These are phyloP conservation scores for Parascedosporium putredinis DNA, from an alignment of 2,329 filamentous ascomycete genomes.

Conservation along the genomic window DNA sequence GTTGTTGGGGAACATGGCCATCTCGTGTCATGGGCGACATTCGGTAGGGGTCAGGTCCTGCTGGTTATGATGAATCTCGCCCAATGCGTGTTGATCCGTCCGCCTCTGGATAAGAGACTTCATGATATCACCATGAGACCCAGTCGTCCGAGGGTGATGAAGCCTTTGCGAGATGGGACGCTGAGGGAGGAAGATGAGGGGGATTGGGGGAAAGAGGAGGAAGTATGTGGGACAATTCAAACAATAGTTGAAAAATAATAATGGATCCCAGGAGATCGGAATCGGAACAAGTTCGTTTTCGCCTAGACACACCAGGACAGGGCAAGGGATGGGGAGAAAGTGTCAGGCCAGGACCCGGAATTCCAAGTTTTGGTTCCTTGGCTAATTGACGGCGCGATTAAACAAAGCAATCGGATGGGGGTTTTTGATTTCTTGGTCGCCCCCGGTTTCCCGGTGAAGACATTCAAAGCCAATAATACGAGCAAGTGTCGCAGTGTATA, in stretches of 20 bases:
- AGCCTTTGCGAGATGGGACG: too few species aligned
- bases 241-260: background rate
- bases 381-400: too few species aligned
- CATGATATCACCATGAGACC: conserved; percentile 6
- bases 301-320: background rate
- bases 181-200: background rate
- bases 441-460: conserved; percentile 1
- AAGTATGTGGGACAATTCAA: background rate
- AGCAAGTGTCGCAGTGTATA: too few species aligned
- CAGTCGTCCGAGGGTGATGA: too few species aligned
- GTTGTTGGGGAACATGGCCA: conserved; percentile 28
- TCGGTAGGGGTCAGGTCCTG: conserved; percentile 22
- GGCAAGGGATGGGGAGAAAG: background rate
- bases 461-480: too few species aligned
- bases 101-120: conserved; percentile 6
- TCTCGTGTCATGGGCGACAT: conserved; percentile 7
- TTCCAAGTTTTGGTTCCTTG: background rate
- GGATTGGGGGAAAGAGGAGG: background rate
- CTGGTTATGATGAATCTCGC: conserved; percentile 48
- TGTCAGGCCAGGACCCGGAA: background rate
- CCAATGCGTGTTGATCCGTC: conserved; percentile 30
- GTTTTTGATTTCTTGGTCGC: too few species aligned
- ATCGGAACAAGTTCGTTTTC: background rate
- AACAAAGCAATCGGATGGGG: too few species aligned
- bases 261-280: background rate